Evolutionary conservation across 257 asterid species (phyloP).

Genomic region (Verbascum thapsus): DNA sequence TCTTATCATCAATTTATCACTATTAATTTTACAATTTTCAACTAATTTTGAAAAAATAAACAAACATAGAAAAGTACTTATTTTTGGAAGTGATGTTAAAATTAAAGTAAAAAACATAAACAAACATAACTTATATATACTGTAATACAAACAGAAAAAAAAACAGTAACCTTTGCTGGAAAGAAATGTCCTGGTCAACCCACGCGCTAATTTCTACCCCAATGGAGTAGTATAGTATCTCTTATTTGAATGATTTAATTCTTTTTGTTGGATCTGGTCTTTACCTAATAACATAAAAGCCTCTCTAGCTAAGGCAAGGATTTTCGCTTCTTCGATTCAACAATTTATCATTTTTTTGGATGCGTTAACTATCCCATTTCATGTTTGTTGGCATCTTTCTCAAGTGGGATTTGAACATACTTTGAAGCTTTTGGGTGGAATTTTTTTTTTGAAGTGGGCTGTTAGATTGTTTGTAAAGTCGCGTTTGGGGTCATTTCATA

Average conservation of each 20-base stretch:
- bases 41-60: too few species aligned
- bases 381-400: slow-evolving; percentile 32
- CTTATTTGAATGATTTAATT: slow-evolving; percentile 29
- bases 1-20: too few species aligned
- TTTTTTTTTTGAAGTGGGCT: slow-evolving; percentile 34
- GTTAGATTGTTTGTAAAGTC: slow-evolving; percentile 24
- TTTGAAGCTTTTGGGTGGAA: too few species aligned
- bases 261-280: too few species aligned
- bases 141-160: too few species aligned
- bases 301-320: slow-evolving; percentile 22
- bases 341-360: slow-evolving; percentile 13
- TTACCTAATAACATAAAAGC: slow-evolving; percentile 20
- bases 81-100: too few species aligned
- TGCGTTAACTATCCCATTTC: slow-evolving; percentile 26
- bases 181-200: slow-evolving; percentile 57
- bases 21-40: too few species aligned
- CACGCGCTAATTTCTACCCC: slow-evolving; percentile 61
- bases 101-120: too few species aligned
- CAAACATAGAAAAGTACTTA: too few species aligned
- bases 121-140: too few species aligned
- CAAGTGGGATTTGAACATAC: slow-evolving; percentile 30
- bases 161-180: slow-evolving; percentile 22
- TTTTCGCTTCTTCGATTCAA: slow-evolving; percentile 27
- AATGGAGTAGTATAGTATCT: slow-evolving; percentile 22
- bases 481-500: slow-evolving; percentile 27